phyloP scores from a whole-genome alignment of 1,284 basidiomycete species.

The Porodaedalea pini region DNA sequence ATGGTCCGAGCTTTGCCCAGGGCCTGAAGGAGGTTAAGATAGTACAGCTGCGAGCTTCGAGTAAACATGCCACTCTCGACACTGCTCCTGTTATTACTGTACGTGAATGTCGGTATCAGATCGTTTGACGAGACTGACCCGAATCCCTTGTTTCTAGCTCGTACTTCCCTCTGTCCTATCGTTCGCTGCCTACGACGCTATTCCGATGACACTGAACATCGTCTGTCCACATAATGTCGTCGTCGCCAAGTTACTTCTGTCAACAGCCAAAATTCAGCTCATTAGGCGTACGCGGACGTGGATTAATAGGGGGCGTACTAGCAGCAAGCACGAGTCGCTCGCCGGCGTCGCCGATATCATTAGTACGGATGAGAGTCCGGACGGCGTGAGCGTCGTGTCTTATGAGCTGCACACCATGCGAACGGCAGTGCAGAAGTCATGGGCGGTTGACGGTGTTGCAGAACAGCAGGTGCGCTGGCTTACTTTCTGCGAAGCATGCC shows the following conservation, averaged over 20 bases:
- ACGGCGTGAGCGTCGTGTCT: conserved; percentile 27
- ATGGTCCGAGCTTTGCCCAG: not conserved
- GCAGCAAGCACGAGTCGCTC: conserved; percentile 27
- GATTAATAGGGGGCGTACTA: conserved; percentile 26
- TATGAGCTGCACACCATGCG: conserved; percentile 29
- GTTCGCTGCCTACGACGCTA: conserved; percentile 40
- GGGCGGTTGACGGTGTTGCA: conserved; percentile 27
- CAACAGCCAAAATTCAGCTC: conserved; percentile 37
- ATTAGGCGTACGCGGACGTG: conserved; percentile 36
- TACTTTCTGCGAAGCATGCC: no score
- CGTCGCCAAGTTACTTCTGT: conserved; percentile 35
- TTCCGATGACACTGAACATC: conserved; percentile 40
- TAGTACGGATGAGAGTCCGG: conserved; percentile 26
- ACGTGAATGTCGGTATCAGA: conserved; percentile 22
- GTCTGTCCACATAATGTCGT: conserved; percentile 37
- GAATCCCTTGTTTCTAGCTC: conserved; percentile 29
- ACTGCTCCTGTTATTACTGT: conserved; percentile 6
- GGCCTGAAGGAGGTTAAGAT: not conserved
- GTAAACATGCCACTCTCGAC: not conserved
- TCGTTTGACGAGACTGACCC: not conserved
- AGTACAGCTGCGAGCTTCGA: not conserved
- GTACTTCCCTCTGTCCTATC: conserved; percentile 36
- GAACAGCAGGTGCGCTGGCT: conserved; percentile 29
- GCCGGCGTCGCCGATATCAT: conserved; percentile 27
- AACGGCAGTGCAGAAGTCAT: conserved; percentile 30